Evolutionary conservation across 768 basidiomycete species (phyloP).

Genomic region (Leccinum longicurvipes): DNA sequence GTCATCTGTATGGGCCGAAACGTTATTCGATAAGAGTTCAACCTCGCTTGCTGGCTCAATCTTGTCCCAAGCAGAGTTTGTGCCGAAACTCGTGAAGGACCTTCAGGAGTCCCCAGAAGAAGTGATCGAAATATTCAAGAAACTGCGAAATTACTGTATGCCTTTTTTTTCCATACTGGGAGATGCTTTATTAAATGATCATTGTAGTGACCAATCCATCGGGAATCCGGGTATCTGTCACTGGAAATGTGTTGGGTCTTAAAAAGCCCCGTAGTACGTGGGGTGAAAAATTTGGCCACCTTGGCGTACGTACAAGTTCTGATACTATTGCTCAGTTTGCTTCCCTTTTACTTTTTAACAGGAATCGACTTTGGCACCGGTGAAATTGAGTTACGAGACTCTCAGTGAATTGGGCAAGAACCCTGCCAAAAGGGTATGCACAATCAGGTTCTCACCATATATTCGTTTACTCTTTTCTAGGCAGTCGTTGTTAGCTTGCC

Average conservation of each 20-base stretch:
- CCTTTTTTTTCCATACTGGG: constrained; percentile 3
- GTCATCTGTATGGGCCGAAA: constrained; percentile 61
- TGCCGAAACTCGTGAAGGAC: constrained; percentile 67
- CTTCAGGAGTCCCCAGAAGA: constrained; percentile 70
- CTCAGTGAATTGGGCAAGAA: constrained; percentile 73
- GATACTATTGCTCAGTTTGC: background rate
- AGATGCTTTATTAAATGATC: background rate
- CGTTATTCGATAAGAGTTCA: constrained; percentile 67
- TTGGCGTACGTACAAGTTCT: constrained; percentile 50
- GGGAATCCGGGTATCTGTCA: constrained; percentile 83
- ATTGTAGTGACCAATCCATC: constrained; percentile 74
- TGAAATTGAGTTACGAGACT: constrained; percentile 63
- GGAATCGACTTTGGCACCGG: constrained; percentile 56
- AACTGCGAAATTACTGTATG: constrained; percentile 67
- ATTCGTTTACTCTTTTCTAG: constrained; percentile 35
- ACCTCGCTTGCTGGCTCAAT: constrained; percentile 67
- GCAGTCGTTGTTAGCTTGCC: constrained; percentile 85
- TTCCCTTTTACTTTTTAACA: constrained; percentile 20
- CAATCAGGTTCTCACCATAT: background rate
- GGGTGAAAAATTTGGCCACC: constrained; percentile 62
- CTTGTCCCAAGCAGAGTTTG: constrained; percentile 72
- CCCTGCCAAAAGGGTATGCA: constrained; percentile 63
- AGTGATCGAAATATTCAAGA: constrained; percentile 72
- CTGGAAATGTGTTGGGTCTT: constrained; percentile 78
- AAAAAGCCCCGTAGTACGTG: constrained; percentile 71